phyloP scores from a whole-genome alignment of 2,329 filamentous ascomycete genomes.

The Allantophomopsis cytisporea region DNA sequence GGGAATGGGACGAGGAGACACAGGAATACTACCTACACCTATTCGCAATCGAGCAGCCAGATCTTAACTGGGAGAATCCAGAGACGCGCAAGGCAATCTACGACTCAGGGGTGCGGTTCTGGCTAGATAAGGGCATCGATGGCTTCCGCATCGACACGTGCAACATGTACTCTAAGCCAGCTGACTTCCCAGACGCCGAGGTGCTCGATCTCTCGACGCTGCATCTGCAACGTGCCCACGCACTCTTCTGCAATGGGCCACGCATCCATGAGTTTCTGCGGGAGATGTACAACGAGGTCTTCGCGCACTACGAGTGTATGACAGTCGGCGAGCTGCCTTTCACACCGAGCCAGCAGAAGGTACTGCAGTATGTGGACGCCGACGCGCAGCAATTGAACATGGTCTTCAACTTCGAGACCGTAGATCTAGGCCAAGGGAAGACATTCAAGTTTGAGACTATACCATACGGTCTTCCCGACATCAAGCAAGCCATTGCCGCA shows the following conservation, averaged over 20 bases:
- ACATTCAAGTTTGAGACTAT: conserved; percentile 35
- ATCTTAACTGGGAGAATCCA: conserved; percentile 74
- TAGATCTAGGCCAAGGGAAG: conserved; percentile 43
- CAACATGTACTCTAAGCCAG: conserved; percentile 57
- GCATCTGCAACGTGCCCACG: conserved; percentile 33
- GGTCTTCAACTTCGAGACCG: conserved; percentile 56
- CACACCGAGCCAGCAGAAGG: conserved; percentile 41
- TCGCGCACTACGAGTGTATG: conserved; percentile 49
- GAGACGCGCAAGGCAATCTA: conserved; percentile 58
- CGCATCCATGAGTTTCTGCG: conserved; percentile 53
- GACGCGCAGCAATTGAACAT: conserved; percentile 48
- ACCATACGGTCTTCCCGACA: conserved; percentile 29
- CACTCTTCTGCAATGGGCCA: conserved; percentile 54
- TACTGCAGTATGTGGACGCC: conserved; percentile 45
- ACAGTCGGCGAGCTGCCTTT: conserved; percentile 58
- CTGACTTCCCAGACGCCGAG: conserved; percentile 42
- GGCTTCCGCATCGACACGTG: conserved; percentile 67
- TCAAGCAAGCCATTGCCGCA: conserved; percentile 32
- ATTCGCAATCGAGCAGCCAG: conserved; percentile 64
- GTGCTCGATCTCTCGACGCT: conserved; percentile 29
- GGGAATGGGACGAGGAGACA: conserved; percentile 61
- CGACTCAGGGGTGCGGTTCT: conserved; percentile 60
- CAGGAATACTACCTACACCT: conserved; percentile 67
- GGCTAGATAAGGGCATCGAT: conserved; percentile 61
- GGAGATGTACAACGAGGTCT: conserved; percentile 48